Conservation (phyloP, 2,329 filamentous ascomycete species). For the Colletotrichum theobromicola region DNA sequence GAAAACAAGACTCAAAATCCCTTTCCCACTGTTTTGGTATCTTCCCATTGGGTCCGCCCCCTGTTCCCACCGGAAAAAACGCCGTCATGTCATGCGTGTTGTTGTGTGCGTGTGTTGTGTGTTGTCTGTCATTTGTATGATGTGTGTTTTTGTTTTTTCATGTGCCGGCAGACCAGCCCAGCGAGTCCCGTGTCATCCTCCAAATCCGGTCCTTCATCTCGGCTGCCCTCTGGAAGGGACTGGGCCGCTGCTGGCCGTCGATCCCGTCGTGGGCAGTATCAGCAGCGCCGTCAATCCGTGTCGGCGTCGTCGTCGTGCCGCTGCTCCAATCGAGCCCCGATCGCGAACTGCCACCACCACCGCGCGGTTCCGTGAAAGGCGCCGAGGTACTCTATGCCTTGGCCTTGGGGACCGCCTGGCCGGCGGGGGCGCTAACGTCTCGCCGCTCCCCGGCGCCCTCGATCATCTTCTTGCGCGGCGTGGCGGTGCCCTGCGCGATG, state of each 20-base stretch:
- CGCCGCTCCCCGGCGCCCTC: constrained; percentile 50
- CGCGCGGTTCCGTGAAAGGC: neutral
- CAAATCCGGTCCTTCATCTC: neutral
- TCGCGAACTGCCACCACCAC: neutral
- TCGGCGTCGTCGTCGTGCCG: neutral
- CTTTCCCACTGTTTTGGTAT: neutral
- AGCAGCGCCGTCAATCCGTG: neutral
- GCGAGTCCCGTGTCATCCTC: constrained; percentile 14
- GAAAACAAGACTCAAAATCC: neutral
- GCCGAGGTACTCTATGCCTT: constrained; percentile 17
- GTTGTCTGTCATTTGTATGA: neutral
- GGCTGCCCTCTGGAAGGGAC: neutral
- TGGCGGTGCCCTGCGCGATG: constrained; percentile 66
- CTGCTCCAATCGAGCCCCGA: neutral
- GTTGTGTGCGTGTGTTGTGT: neutral
- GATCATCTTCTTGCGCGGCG: constrained; percentile 64
- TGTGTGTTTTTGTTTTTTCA: neutral
- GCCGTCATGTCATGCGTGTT: constrained; percentile 5
- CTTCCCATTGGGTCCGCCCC: neutral
- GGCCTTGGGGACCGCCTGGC: constrained; percentile 12
- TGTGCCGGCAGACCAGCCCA: constrained; percentile 10
- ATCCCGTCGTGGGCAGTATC: neutral
- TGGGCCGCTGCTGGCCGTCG: neutral
- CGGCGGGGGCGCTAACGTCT: constrained; percentile 52
- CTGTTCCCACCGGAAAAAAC: neutral